These are phyloP conservation scores for Aegilops umbellulata DNA, from an alignment of 176 grass and related monocot genomes.

Conservation along the genomic window DNA sequence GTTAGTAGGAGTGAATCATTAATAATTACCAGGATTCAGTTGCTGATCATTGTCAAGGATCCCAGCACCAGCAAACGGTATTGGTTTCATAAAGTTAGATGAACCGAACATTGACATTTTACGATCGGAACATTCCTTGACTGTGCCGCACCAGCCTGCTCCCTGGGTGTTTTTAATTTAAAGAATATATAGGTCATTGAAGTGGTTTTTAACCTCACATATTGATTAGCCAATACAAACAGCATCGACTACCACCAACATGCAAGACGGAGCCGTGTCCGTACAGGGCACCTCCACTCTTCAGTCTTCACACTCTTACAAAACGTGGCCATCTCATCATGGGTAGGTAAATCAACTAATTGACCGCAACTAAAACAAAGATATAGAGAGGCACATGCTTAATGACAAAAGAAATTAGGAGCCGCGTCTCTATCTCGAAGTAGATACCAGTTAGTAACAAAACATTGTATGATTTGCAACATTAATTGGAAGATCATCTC, in stretches of 20 bases:
- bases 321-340: too few relatives aligned
- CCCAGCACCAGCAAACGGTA: not conserved
- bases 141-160: slow-evolving; percentile 46
- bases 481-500: not conserved
- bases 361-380: not conserved
- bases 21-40: not conserved
- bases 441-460: not conserved
- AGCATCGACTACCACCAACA: too few relatives aligned
- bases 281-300: too few relatives aligned
- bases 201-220: too few relatives aligned
- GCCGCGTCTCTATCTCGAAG: not conserved
- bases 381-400: not conserved
- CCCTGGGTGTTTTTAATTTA: slow-evolving; percentile 34
- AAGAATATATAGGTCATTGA: not conserved
- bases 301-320: too few relatives aligned
- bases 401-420: not conserved
- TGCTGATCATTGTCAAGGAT: not conserved
- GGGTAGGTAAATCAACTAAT: not conserved
- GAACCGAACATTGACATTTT: not conserved
- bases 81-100: not conserved
- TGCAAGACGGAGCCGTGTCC: too few relatives aligned
- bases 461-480: not conserved
- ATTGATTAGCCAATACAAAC: too few relatives aligned
- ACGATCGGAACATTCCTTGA: slow-evolving; percentile 17
- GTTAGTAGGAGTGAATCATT: not conserved